Conservation (phyloP, 176 grass and related monocot genomes). For the Ampelocalamus luodianensis region DNA sequence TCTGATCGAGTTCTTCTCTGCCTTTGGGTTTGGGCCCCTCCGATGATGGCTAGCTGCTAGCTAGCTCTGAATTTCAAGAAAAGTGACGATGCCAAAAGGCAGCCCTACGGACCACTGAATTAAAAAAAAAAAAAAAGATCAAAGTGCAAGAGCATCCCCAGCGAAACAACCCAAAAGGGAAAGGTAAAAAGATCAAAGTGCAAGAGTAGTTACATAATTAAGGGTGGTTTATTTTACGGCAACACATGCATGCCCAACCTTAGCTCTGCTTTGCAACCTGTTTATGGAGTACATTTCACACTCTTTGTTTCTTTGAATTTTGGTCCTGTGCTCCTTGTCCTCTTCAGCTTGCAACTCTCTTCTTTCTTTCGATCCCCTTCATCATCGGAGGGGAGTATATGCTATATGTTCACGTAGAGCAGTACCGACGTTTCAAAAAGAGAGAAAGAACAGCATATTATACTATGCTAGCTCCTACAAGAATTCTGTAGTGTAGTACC, state of each 20-base stretch:
- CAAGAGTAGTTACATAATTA: not conserved
- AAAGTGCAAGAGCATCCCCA: not conserved
- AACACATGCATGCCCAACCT: not conserved
- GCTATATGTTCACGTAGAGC: no score
- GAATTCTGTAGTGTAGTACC: no score
- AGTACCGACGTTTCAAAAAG: no score
- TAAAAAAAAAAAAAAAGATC: no score
- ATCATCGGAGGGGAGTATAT: no score
- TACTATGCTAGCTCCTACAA: no score
- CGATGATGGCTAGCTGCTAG: not conserved
- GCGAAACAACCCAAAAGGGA: not conserved
- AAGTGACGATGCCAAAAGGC: slow-evolving; percentile 4
- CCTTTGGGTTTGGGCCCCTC: no score
- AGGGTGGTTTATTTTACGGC: slow-evolving; percentile 16
- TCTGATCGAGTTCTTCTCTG: not conserved
- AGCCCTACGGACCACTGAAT: not conserved
- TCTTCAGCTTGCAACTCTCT: not conserved
- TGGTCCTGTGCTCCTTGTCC: not conserved
- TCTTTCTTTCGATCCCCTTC: not conserved
- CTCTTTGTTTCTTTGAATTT: not conserved
- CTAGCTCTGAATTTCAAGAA: slow-evolving; percentile 15
- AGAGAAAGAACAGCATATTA: no score
- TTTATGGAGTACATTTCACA: not conserved
- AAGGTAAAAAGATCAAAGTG: no score
- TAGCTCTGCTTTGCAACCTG: not conserved